These are phyloP conservation scores for Nothomitra cinnamomea DNA, from an alignment of 2,329 filamentous ascomycete species.

Conservation along the genomic window DNA sequence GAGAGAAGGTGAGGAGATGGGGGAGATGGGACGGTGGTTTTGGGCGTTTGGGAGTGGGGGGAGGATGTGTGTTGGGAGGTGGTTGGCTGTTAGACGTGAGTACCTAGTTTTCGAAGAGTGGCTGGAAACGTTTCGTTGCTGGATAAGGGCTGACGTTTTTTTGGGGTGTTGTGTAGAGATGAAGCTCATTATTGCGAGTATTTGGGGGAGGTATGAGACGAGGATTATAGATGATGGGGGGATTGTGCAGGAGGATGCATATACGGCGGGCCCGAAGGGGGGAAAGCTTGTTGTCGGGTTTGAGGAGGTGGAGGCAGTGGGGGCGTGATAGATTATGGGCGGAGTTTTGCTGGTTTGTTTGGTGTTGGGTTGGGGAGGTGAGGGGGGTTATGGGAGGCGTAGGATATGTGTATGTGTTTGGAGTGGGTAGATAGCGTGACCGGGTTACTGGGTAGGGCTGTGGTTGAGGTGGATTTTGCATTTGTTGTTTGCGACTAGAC, in stretches of 20 bases:
- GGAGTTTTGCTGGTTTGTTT: too few species aligned
- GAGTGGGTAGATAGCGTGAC: too few species aligned
- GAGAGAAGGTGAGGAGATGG: background rate
- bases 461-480: too few species aligned
- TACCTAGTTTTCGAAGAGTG: background rate
- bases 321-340: too few species aligned
- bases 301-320: too few species aligned
- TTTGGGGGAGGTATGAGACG: conserved; percentile 52
- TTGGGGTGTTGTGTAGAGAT: conserved; percentile 41
- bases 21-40: conserved; percentile 24
- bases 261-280: conserved; percentile 40
- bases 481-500: too few species aligned
- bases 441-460: too few species aligned
- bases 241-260: conserved; percentile 49
- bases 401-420: too few species aligned
- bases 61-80: conserved; percentile 32
- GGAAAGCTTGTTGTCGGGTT: conserved; percentile 44
- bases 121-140: too few species aligned
- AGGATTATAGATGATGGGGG: conserved; percentile 42
- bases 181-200: conserved; percentile 50
- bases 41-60: conserved; percentile 34
- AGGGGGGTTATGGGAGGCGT: too few species aligned
- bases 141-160: too few species aligned
- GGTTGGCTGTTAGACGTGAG: conserved; percentile 29
- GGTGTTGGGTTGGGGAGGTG: too few species aligned